Evolutionary conservation across 176 grass and related monocot species (phyloP).

Genomic region (Phyllostachys edulis): DNA sequence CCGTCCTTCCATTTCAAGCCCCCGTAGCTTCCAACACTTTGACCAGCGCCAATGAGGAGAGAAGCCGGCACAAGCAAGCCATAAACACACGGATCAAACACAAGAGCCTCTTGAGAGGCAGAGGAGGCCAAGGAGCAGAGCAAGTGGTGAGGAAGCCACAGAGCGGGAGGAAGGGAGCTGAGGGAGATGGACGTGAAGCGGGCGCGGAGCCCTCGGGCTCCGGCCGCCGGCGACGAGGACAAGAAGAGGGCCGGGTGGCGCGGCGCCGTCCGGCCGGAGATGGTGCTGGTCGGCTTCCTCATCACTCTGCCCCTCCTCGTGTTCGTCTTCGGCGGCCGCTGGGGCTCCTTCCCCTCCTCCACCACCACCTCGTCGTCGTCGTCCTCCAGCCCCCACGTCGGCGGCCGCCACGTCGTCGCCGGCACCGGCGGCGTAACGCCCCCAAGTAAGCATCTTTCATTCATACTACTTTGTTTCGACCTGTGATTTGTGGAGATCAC

Average conservation of each 20-base stretch:
- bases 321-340: constrained; percentile 47
- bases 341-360: neutral
- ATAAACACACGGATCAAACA: constrained; percentile 16
- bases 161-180: neutral
- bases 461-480: neutral
- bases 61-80: constrained; percentile 38
- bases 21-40: constrained; percentile 25
- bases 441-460: constrained; percentile 11
- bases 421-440: neutral
- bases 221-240: constrained; percentile 34
- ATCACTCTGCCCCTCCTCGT: constrained; percentile 53
- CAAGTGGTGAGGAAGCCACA: neutral
- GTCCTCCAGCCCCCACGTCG: neutral
- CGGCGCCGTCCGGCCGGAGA: constrained; percentile 46
- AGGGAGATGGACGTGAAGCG: constrained; percentile 62
- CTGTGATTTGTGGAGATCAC: constrained; percentile 1
- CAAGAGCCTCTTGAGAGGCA: neutral
- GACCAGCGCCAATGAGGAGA: constrained; percentile 40
- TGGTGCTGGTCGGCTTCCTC: constrained; percentile 68
- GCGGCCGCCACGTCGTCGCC: constrained; percentile 7
- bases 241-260: constrained; percentile 54
- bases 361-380: neutral
- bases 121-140: neutral
- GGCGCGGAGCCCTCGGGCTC: constrained; percentile 62
- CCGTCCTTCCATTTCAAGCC: constrained; percentile 17